Evolutionary conservation across 345 rosid species (phyloP).

Genomic region (rapeseed (Brassica napus)): DNA sequence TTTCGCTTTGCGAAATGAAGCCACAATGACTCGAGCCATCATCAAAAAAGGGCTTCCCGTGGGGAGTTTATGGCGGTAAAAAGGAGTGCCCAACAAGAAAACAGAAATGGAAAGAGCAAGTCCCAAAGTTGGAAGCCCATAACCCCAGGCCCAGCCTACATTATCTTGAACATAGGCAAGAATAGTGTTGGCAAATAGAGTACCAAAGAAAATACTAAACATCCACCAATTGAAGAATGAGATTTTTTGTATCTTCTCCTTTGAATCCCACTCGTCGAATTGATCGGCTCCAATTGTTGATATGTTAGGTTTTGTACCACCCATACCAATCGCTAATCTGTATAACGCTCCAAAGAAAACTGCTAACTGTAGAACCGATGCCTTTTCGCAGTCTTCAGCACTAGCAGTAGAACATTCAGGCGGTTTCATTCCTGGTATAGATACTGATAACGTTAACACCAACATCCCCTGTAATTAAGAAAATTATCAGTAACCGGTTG

Average conservation of each 20-base stretch:
- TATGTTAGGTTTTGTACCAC: slow-evolving; percentile 95
- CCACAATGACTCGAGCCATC: slow-evolving; percentile 75
- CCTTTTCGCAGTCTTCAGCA: slow-evolving; percentile 47
- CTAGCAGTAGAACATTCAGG: slow-evolving; percentile 48
- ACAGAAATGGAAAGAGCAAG: slow-evolving; percentile 57
- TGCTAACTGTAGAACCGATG: slow-evolving; percentile 61
- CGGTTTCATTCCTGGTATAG: slow-evolving; percentile 61
- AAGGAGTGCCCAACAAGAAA: slow-evolving; percentile 71
- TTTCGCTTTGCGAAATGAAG: slow-evolving; percentile 61
- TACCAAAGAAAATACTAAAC: slow-evolving; percentile 86
- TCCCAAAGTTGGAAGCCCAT: slow-evolving; percentile 75
- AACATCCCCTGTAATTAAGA: slow-evolving; percentile 61
- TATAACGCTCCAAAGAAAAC: slow-evolving; percentile 75
- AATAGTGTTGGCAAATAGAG: slow-evolving; percentile 73
- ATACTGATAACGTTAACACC: slow-evolving; percentile 66
- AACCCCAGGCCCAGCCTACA: slow-evolving; percentile 83
- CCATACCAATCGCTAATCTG: slow-evolving; percentile 68
- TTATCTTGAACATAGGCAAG: slow-evolving; percentile 89
- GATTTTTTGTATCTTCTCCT: slow-evolving; percentile 67
- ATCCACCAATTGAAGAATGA: slow-evolving; percentile 99
- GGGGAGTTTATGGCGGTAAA: slow-evolving; percentile 70
- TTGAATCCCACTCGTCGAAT: slow-evolving; percentile 75
- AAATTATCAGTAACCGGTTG: not conserved
- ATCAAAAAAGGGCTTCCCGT: slow-evolving; percentile 70
- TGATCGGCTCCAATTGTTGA: slow-evolving; percentile 90